phyloP scores from a whole-genome alignment of 164 flowering plant genomes.

The Dillenia turbinata region DNA sequence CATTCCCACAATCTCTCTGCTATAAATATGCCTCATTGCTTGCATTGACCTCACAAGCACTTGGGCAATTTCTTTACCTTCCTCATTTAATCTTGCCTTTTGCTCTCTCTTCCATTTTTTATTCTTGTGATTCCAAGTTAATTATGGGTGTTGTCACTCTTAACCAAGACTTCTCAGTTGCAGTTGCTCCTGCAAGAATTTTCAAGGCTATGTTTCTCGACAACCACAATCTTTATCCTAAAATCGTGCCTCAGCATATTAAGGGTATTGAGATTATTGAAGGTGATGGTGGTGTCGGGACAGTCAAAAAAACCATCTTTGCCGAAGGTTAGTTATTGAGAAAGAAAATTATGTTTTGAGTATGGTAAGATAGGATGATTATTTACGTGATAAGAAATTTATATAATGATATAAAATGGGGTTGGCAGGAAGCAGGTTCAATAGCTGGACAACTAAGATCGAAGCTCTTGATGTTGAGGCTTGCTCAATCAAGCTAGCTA shows the following conservation, averaged over 20 bases:
- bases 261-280: constrained; percentile 11
- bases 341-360: neutral
- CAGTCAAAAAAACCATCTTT: constrained; percentile 21
- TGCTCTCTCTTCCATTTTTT: too few relatives aligned
- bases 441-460: constrained; percentile 8
- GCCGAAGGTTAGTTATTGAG: constrained; percentile 11
- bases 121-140: neutral
- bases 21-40: too few relatives aligned
- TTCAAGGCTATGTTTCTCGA: constrained; percentile 31
- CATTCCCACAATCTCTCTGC: too few relatives aligned
- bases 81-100: too few relatives aligned
- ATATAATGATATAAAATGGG: neutral
- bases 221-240: constrained; percentile 22
- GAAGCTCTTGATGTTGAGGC: constrained; percentile 7
- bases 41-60: too few relatives aligned
- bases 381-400: neutral
- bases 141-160: constrained; percentile 22
- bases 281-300: constrained; percentile 34
- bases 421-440: constrained; percentile 4
- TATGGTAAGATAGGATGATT: neutral
- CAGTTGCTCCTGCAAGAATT: constrained; percentile 20
- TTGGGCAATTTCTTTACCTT: too few relatives aligned
- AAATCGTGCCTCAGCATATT: constrained; percentile 20
- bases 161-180: neutral
- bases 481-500: constrained; percentile 7